A percentile compares a stretch with the other conserved stretches of the same genome.
phyloP scores from a whole-genome alignment of 2,329 filamentous ascomycete species.

The Macroventuria anomochaeta region DNA sequence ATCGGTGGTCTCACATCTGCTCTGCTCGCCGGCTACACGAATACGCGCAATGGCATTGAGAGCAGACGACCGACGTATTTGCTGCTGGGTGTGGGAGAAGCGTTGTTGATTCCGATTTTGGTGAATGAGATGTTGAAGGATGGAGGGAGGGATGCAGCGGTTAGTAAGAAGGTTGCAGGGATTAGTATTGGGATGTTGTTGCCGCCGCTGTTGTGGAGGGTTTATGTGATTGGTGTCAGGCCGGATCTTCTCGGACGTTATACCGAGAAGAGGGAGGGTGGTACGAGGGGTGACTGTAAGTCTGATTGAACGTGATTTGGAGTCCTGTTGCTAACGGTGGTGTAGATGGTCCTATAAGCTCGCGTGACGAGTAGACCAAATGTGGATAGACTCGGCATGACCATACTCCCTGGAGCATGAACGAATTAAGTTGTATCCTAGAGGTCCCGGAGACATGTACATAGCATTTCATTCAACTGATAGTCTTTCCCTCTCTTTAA shows the following conservation, averaged over 20 bases:
- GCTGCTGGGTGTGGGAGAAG: constrained; percentile 33
- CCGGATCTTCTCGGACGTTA: constrained; percentile 34
- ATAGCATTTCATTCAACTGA: background rate
- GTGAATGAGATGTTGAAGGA: constrained; percentile 27
- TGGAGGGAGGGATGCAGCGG: constrained; percentile 23
- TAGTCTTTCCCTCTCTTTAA: background rate
- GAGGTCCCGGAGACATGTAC: background rate
- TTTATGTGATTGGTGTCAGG: constrained; percentile 31
- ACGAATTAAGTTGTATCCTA: background rate
- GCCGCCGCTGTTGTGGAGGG: constrained; percentile 34
- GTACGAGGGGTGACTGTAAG: constrained; percentile 17
- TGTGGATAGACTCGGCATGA: background rate
- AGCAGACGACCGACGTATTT: constrained; percentile 32
- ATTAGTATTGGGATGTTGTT: constrained; percentile 26
- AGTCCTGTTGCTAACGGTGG: background rate
- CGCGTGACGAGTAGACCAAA: constrained; percentile 2
- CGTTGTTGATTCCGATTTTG: constrained; percentile 28
- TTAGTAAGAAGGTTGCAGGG: constrained; percentile 27
- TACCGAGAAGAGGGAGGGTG: constrained; percentile 13
- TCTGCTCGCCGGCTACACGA: constrained; percentile 28
- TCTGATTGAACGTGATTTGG: background rate
- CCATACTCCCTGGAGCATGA: background rate
- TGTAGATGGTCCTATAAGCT: constrained; percentile 17
- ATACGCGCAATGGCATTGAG: constrained; percentile 36
- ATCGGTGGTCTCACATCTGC: constrained; percentile 35